Conservation (phyloP, 768 basidiomycete genomes). For the Tricholoma terreum region DNA sequence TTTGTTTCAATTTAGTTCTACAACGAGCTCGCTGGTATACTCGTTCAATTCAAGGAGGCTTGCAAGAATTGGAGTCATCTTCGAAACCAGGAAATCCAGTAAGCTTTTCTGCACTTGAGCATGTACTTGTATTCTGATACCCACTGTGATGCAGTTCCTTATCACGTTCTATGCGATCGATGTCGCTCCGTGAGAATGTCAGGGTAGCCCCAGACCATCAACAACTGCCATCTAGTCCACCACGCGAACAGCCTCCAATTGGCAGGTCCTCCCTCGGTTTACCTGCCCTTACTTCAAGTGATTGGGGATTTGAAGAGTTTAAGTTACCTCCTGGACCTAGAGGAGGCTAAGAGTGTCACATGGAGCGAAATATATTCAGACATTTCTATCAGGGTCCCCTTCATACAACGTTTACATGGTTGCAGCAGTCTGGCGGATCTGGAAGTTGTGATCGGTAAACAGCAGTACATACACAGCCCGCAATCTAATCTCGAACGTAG, state of each 20-base stretch:
- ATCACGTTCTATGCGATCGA: constrained; percentile 34
- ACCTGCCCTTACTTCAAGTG: constrained; percentile 45
- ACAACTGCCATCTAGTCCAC: constrained; percentile 2
- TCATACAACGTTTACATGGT: too few species aligned
- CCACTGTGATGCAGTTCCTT: constrained; percentile 34
- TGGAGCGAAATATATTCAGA: neutral
- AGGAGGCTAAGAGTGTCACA: constrained; percentile 1
- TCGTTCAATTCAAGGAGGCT: constrained; percentile 70
- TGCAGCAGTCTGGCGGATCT: too few species aligned
- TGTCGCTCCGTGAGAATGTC: constrained; percentile 19
- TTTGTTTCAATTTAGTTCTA: constrained; percentile 84
- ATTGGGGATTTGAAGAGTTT: constrained; percentile 54
- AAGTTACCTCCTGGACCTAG: constrained; percentile 41
- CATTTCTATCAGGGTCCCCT: too few species aligned
- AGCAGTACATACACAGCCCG: too few species aligned
- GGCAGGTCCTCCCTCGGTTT: constrained; percentile 35
- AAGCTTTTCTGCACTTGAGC: constrained; percentile 21
- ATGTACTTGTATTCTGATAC: constrained; percentile 4
- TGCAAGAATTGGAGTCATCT: constrained; percentile 73
- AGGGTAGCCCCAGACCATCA: constrained; percentile 7
- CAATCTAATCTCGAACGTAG: neutral
- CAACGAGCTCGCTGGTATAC: constrained; percentile 73
- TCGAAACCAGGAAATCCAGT: constrained; percentile 77
- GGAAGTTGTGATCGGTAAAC: too few species aligned
- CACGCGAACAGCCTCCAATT: constrained; percentile 14